Conservation (phyloP, 352 stramenopile genomes). For the Hyaloperonospora arabidopsidis region DNA sequence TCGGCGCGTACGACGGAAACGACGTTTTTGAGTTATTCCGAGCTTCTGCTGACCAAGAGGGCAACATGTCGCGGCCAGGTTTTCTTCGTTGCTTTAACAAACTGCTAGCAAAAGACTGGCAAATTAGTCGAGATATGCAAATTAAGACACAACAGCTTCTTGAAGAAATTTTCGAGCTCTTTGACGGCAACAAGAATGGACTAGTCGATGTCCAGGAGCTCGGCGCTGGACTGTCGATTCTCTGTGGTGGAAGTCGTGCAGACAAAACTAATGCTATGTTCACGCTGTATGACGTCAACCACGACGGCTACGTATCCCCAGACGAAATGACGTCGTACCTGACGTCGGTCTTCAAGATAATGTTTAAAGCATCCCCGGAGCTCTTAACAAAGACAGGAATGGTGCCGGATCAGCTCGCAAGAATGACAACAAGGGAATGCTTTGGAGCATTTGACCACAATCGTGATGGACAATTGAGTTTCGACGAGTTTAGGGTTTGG, state of each 20-base stretch:
- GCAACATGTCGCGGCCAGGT: conserved; percentile 51
- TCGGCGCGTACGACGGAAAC: conserved; percentile 74
- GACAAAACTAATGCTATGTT: conserved; percentile 78
- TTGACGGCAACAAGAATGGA: conserved; percentile 75
- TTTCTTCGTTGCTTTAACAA: conserved; percentile 86
- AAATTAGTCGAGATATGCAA: conserved; percentile 33
- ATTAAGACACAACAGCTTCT: conserved; percentile 43
- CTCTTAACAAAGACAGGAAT: conserved; percentile 45
- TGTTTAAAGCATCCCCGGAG: conserved; percentile 77
- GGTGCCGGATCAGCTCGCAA: conserved; percentile 54
- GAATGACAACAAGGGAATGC: conserved; percentile 65
- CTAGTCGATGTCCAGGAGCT: conserved; percentile 83
- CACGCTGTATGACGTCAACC: conserved; percentile 76
- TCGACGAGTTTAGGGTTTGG: conserved; percentile 74
- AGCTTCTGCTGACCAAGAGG: conserved; percentile 48
- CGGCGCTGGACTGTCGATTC: conserved; percentile 76
- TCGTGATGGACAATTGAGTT: conserved; percentile 63
- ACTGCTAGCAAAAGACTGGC: conserved; percentile 44
- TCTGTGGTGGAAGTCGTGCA: conserved; percentile 65
- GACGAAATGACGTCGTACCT: conserved; percentile 82
- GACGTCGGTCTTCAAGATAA: conserved; percentile 77
- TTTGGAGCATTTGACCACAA: conserved; percentile 76
- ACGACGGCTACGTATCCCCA: conserved; percentile 72
- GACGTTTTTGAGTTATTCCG: conserved; percentile 86
- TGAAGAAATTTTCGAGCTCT: conserved; percentile 71